Evolutionary conservation across 1,284 basidiomycete genomes (phyloP).

Genomic region (Limonomyces culmigenus): DNA sequence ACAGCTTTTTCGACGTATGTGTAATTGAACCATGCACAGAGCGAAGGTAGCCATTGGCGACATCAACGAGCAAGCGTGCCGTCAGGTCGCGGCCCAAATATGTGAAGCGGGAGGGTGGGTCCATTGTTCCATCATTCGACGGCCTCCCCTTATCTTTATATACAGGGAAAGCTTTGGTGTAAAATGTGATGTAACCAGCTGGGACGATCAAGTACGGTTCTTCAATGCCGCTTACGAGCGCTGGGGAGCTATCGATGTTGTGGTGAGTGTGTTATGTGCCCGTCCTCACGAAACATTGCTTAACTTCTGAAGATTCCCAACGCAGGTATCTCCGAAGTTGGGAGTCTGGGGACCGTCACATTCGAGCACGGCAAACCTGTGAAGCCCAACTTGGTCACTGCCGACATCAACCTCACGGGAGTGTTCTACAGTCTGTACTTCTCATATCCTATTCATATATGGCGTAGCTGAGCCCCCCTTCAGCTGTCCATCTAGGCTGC

Average conservation of each 20-base stretch:
- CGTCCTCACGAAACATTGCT: background rate
- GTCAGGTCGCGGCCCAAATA: conserved; percentile 9
- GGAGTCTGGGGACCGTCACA: conserved; percentile 1
- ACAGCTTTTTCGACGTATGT: too few species aligned
- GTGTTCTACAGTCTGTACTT: conserved; percentile 13
- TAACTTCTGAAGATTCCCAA: conserved; percentile 8
- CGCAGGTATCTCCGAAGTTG: conserved; percentile 15
- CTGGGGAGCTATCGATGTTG: conserved; percentile 10
- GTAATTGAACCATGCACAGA: too few species aligned
- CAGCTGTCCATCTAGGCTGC: conserved; percentile 12
- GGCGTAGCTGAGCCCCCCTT: background rate
- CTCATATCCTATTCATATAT: background rate
- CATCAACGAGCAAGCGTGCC: conserved; percentile 6
- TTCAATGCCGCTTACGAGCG: conserved; percentile 12
- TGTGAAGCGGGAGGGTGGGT: conserved; percentile 9
- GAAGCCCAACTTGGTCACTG: conserved; percentile 11
- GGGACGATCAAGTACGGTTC: conserved; percentile 16
- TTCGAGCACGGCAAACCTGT: conserved; percentile 8
- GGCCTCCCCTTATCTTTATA: background rate
- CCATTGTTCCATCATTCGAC: background rate
- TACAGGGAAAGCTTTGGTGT: conserved; percentile 11
- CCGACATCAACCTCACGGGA: conserved; percentile 17
- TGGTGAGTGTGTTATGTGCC: conserved; percentile 3
- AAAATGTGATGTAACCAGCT: conserved; percentile 14
- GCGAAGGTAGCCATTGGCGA: conserved; percentile 14